Evolutionary conservation across 208 protist species (phyloP).

Genomic region (Leishmania martiniquensis): DNA sequence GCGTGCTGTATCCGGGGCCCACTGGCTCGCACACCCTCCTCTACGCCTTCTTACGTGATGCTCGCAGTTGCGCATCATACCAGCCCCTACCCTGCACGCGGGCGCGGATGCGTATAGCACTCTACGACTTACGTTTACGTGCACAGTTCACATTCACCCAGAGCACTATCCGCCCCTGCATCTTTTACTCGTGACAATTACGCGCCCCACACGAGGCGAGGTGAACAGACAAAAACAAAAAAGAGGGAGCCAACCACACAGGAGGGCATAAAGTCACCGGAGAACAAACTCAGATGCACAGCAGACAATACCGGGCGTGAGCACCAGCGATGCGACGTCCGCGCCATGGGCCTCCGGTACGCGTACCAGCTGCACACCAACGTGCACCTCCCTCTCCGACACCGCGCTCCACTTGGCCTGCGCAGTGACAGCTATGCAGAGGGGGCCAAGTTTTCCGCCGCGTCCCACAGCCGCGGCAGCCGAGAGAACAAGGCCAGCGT

Average conservation of each 20-base stretch:
- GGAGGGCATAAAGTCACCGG: constrained; percentile 12
- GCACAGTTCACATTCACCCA: background rate
- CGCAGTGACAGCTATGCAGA: constrained; percentile 31
- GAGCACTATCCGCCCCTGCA: background rate
- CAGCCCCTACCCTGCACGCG: background rate
- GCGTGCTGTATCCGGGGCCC: background rate
- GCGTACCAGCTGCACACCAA: constrained; percentile 50
- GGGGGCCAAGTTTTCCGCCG: background rate
- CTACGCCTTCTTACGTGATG: background rate
- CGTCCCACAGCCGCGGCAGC: constrained; percentile 2
- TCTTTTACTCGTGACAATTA: constrained; percentile 5
- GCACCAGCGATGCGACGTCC: constrained; percentile 14
- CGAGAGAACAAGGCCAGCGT: constrained; percentile 11
- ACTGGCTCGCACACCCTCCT: too few species aligned
- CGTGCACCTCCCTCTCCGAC: constrained; percentile 25
- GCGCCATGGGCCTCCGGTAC: background rate
- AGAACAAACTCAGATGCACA: constrained; percentile 30
- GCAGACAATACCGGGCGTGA: constrained; percentile 42
- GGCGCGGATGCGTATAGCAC: background rate
- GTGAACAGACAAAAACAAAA: background rate
- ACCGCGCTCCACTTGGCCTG: constrained; percentile 28
- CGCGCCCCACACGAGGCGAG: background rate
- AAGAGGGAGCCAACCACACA: background rate
- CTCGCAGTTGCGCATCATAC: too few species aligned
- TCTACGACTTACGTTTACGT: background rate